Evolutionary conservation across 257 asterid genomes (phyloP).

Genomic region (Nicotiana knightiana): DNA sequence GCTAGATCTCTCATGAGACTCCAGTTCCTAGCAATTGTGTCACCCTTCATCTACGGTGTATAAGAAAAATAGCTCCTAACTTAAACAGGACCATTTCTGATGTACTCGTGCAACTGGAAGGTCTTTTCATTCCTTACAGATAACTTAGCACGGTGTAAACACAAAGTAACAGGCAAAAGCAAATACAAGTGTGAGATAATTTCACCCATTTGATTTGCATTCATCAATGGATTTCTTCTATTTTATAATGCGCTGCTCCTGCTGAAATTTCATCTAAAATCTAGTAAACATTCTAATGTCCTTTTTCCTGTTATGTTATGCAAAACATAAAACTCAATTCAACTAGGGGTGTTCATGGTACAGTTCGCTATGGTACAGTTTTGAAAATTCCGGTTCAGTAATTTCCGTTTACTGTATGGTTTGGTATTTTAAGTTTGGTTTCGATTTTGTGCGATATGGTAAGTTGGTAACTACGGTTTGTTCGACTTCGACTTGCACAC

Average conservation of each 20-base stretch:
- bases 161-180: background rate
- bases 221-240: background rate
- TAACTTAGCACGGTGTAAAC: background rate
- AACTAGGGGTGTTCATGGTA: too few species aligned
- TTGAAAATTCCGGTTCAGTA: too few species aligned
- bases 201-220: background rate
- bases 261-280: background rate
- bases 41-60: background rate
- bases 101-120: background rate
- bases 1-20: background rate
- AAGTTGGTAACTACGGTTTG: too few species aligned
- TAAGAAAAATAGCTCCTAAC: background rate
- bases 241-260: background rate
- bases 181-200: background rate
- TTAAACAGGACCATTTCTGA: background rate
- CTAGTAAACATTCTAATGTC: background rate
- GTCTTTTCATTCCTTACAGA: background rate
- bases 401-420: too few species aligned
- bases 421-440: too few species aligned
- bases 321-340: background rate
- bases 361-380: too few species aligned
- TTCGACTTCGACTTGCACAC: too few species aligned
- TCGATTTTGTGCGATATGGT: too few species aligned
- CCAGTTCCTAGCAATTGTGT: background rate
- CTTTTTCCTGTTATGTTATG: background rate